Conservation (phyloP, 305 asterid genomes). For the Fraxinus dipetala region DNA sequence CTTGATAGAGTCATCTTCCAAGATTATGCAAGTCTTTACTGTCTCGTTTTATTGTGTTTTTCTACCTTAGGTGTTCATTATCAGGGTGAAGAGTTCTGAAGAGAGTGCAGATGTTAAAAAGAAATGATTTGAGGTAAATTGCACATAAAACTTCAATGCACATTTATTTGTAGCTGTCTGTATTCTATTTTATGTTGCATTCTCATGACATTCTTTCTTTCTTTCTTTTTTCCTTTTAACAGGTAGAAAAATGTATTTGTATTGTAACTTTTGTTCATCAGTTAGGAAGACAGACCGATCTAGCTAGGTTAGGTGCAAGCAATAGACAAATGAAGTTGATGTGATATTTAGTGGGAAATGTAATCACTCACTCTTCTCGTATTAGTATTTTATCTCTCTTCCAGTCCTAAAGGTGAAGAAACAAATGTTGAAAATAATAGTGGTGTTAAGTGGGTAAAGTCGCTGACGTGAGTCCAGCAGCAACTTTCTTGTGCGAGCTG, state of each 20-base stretch:
- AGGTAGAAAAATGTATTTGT: background rate
- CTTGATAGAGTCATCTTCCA: background rate
- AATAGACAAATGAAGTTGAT: background rate
- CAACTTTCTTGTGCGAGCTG: background rate
- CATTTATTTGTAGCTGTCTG: background rate
- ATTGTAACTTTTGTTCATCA: background rate
- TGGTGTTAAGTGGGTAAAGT: background rate
- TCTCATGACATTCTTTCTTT: background rate
- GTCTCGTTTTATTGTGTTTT: background rate
- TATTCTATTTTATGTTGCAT: background rate
- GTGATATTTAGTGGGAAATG: background rate
- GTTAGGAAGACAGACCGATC: background rate
- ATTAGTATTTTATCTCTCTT: background rate
- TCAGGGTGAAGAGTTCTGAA: conserved; percentile 32
- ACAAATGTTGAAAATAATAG: background rate
- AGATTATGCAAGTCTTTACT: background rate
- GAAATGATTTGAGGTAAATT: background rate
- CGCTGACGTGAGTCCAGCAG: background rate
- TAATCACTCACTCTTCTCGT: background rate
- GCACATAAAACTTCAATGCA: background rate
- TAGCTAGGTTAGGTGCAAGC: background rate
- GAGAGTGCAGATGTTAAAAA: conserved; percentile 15
- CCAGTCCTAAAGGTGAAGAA: background rate
- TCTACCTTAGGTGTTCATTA: conserved; percentile 40
- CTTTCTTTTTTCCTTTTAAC: background rate